Base-by-base conservation (phyloP, 1,139 yeast genomes). In the Pichia sp. region DNA sequence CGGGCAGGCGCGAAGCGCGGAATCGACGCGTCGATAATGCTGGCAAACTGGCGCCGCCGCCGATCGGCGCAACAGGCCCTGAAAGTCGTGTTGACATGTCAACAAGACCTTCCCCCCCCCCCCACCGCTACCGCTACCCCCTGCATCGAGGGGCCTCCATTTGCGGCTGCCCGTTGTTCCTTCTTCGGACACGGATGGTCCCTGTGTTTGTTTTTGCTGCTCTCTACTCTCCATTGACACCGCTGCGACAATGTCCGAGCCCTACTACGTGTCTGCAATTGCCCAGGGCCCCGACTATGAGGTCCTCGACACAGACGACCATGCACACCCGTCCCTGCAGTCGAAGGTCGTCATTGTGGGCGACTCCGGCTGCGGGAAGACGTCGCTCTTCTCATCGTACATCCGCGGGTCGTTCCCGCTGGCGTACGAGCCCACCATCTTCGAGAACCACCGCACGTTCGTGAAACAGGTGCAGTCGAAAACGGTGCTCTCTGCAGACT, bases 301-400 rank as follows among this genome's bases (percentile, higher is more conserved):
- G 4, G 50, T 56, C 6, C 16, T 53, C 6, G 53, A 57, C 14
- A 40, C 53, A 3, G 52, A 49, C 31, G 52, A 52, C 12, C 50
- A 36, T 33, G 50, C 52, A 17, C 45, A 51, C 14, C 52, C 50
- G 60, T 54, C 68, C 50, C 70, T 77, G 58, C 76, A 77, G 60
- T 75, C 83, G 71, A 87, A 88, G 65, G 72, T 88, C 30, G 93
- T 91, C 24, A 92, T 90, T 27, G 96, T 92, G 5, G 98, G 98
- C 4, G 98, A 92, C 69, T 95, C 96, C 62, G 96, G 95, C 14
- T 88, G 96, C 67, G 98, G 98, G 36, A 92, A 92, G 70, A 92
- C 98, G 0, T 87, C 96, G 62, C 72, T 92, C 59, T 72, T 92
- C 57, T 86, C 87, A 34, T 81, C 92, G n/a, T 93, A 88, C 67